These are phyloP conservation scores for Cairneyella variabilis DNA, from an alignment of 495 filamentous ascomycete genomes.

Conservation along the genomic window DNA sequence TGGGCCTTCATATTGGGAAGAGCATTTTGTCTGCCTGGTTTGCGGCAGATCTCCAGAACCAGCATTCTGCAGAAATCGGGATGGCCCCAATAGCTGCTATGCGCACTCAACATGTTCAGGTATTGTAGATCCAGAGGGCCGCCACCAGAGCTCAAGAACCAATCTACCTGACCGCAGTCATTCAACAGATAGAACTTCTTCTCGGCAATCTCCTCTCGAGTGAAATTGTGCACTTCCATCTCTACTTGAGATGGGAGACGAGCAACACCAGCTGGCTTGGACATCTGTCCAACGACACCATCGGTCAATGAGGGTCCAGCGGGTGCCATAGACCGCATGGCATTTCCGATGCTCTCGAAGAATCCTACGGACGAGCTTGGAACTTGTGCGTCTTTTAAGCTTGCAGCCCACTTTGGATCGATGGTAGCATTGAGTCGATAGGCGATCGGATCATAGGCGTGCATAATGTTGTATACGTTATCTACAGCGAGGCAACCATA, in stretches of 20 bases:
- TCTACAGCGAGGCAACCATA: conserved; percentile 93
- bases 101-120: conserved; percentile 94
- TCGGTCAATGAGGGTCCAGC: conserved; percentile 25
- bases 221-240: conserved; percentile 93
- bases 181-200: conserved; percentile 84
- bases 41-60: conserved; percentile 80
- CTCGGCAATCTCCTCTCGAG: conserved; percentile 87
- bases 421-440: conserved; percentile 90
- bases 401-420: conserved; percentile 71
- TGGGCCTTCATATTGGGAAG: conserved; percentile 66
- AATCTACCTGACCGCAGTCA: conserved; percentile 95
- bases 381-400: conserved; percentile 72
- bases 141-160: conserved; percentile 71
- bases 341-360: conserved; percentile 60
- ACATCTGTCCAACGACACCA: conserved; percentile 17
- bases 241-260: conserved; percentile 89
- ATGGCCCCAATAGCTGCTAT: conserved; percentile 88
- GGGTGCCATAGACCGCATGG: conserved; percentile 51
- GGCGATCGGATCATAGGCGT: conserved; percentile 66
- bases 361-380: conserved; percentile 68
- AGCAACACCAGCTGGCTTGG: conserved; percentile 34
- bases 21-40: conserved; percentile 63
- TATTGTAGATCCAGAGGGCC: conserved; percentile 92
- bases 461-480: conserved; percentile 92
- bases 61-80: conserved; percentile 82